Evolutionary conservation across 192 early-diverging fungal genomes (phyloP).

Genomic region (Phycomyces blakesleeanus): DNA sequence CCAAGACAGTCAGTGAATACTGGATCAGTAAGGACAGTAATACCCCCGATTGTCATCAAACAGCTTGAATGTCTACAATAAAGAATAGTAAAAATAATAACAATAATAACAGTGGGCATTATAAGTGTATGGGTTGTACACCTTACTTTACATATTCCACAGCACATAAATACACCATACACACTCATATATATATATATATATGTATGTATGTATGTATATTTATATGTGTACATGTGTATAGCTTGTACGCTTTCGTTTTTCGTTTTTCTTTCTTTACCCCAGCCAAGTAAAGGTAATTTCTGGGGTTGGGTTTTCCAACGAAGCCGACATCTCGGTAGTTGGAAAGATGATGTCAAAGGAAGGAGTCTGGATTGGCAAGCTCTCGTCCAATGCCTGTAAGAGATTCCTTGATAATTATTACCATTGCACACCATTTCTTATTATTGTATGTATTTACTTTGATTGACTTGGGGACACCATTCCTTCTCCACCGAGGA

Average conservation of each 20-base stretch:
- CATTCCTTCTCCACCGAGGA: neutral
- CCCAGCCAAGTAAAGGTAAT: slow-evolving; percentile 34
- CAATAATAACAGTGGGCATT: neutral
- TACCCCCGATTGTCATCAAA: slow-evolving; percentile 51
- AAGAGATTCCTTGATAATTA: neutral
- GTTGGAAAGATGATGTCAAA: neutral
- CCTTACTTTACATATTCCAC: too few relatives aligned
- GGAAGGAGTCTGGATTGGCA: neutral
- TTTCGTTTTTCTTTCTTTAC: slow-evolving; percentile 9
- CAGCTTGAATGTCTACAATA: slow-evolving; percentile 48
- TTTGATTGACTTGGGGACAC: neutral
- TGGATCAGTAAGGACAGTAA: slow-evolving; percentile 51
- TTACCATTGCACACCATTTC: neutral
- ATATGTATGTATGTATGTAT: too few relatives aligned
- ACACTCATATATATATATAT: too few relatives aligned
- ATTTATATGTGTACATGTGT: too few relatives aligned
- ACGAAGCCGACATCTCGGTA: neutral
- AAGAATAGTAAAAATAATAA: neutral
- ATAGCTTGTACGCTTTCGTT: neutral
- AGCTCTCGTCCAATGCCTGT: neutral
- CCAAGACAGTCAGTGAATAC: slow-evolving; percentile 41
- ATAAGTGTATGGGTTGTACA: too few relatives aligned
- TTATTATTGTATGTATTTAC: neutral
- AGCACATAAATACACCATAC: too few relatives aligned
- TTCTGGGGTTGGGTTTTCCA: neutral